Evolutionary conservation across 2,329 filamentous ascomycete genomes (phyloP).

Genomic region (Hymenoscyphus fraxineus): DNA sequence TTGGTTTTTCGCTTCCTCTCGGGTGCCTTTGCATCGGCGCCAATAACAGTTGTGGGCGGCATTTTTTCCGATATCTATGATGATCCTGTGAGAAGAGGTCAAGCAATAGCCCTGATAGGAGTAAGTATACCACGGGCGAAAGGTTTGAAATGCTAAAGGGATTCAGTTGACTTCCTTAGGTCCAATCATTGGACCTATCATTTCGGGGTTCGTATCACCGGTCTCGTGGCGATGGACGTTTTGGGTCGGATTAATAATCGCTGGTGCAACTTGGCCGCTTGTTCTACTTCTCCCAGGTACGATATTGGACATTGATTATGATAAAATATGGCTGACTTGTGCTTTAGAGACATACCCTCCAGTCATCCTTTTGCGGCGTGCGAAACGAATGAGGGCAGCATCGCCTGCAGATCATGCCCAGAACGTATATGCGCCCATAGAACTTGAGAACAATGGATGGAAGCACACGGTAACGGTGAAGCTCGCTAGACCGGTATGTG

Average conservation of each 20-base stretch:
- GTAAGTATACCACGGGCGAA: constrained; percentile 23
- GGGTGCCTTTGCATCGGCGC: constrained; percentile 51
- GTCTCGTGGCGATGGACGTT: constrained; percentile 37
- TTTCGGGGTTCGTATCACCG: constrained; percentile 2
- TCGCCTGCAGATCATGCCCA: background rate
- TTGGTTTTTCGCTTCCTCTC: constrained; percentile 63
- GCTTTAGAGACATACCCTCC: background rate
- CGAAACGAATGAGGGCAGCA: background rate
- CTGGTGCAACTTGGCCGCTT: background rate
- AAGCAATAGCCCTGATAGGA: constrained; percentile 49
- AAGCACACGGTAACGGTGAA: background rate
- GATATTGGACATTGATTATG: background rate
- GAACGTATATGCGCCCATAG: constrained; percentile 1
- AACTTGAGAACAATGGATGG: constrained; percentile 1
- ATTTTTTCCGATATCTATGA: constrained; percentile 54
- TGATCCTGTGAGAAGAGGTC: constrained; percentile 53
- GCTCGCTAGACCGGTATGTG: constrained; percentile 1
- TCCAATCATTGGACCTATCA: background rate
- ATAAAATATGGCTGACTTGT: background rate
- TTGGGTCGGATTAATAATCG: constrained; percentile 35
- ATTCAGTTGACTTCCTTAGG: background rate
- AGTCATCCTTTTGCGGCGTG: background rate
- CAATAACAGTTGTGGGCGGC: constrained; percentile 17
- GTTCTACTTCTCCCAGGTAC: constrained; percentile 1
- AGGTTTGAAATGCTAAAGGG: constrained; percentile 25